Percentiles rank a stretch among this genome's conserved stretches.
phyloP scores from a whole-genome alignment of 192 early-diverging fungal genomes.

The Coemansia sp. region DNA sequence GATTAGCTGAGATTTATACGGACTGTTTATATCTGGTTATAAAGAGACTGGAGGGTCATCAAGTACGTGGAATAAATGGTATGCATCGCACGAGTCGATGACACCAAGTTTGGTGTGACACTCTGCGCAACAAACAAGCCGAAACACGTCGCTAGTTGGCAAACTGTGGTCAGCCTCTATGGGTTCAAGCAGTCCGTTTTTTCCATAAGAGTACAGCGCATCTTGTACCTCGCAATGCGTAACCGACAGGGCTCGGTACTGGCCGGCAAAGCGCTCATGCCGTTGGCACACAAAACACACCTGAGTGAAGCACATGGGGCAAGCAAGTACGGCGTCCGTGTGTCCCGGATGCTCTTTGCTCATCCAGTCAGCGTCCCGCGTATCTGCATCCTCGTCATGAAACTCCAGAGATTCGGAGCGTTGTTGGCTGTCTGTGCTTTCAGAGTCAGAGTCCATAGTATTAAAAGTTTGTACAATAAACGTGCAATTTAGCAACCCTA shows the following conservation, averaged over 20 bases:
- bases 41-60: background rate
- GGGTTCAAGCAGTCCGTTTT: slow-evolving; percentile 13
- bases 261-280: slow-evolving; percentile 23
- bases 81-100: slow-evolving; percentile 14
- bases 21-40: background rate
- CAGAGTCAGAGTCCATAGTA: background rate
- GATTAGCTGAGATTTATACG: background rate
- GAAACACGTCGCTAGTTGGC: slow-evolving; percentile 12
- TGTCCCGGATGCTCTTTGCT: slow-evolving; percentile 15
- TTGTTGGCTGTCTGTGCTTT: background rate
- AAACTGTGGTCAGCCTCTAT: background rate
- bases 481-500: background rate
- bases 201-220: slow-evolving; percentile 19
- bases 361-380: slow-evolving; percentile 24
- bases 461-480: background rate
- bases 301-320: slow-evolving; percentile 43
- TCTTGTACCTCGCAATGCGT: slow-evolving; percentile 18
- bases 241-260: slow-evolving; percentile 32
- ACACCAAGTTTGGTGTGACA: slow-evolving; percentile 42
- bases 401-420: background rate
- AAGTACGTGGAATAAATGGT: slow-evolving; percentile 44
- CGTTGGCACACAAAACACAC: slow-evolving; percentile 47
- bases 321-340: slow-evolving; percentile 46
- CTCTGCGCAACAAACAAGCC: slow-evolving; percentile 26
- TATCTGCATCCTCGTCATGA: slow-evolving; percentile 31